Evolutionary conservation across 1,139 yeast species (phyloP), one percentile per base, ranked within the genome.

Genomic region (Sugiyamaella paludigena): DNA sequence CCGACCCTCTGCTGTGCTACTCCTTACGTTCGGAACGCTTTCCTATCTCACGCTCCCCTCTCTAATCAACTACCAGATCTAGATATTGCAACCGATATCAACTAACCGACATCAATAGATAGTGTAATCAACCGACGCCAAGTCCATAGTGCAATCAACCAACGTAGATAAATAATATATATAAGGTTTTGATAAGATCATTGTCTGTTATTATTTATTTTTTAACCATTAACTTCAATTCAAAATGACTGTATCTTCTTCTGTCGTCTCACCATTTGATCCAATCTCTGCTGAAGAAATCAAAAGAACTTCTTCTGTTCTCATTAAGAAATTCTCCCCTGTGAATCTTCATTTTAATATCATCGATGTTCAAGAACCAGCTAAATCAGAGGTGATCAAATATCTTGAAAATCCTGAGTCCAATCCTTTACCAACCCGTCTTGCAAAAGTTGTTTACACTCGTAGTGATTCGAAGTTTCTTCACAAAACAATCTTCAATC

Each of bases 401-500:
- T 83, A 78, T 66, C 69, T 84, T 56, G 82, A 77, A 50, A 82
- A 84, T 50, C 87, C 83, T 69, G 75, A 66, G 48, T 69, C 74
- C 45, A 83, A 83, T 19, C 65, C 65, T 35, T 54, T 58, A 12
- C 50, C 57, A 12, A 48, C 52, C 13, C 78, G 91, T 71, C 75
- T 81, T 43, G 73, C 79, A 28, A 83, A 79, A 63, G 77, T 81
- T 70, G 84, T 80, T 73, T 59, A 49, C 45, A 71, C 82, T 51
- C 48, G 66, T 58, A 78, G 69, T 10, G 78, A 83, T 64, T 42
- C 56, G 26, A 49, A 50, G 15, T 41, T 32, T n/a, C 52, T 49
- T 32, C 78, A 80, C 74, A 84, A 84, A 72, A 87, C 88, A 16
- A 72, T 84, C 53, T 80, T 83, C 50, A 84, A 84, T 59, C 82